These are phyloP conservation scores for Buddleja alternifolia DNA, from an alignment of 257 asterid genomes.

Conservation along the genomic window DNA sequence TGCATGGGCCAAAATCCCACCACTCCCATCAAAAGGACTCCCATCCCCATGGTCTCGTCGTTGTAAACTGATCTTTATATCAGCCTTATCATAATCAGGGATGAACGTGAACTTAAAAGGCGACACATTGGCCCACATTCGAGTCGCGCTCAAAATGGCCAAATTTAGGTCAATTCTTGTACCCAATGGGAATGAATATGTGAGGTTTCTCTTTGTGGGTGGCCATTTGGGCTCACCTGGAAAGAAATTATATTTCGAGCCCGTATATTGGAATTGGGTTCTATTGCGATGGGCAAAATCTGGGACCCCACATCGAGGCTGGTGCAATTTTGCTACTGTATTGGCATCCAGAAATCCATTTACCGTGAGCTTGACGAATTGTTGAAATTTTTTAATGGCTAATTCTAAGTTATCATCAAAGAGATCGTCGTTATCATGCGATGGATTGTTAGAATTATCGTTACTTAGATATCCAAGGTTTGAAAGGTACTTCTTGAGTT, in stretches of 20 bases:
- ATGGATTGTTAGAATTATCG: too few relatives aligned
- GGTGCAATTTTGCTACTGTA: conserved; percentile 16
- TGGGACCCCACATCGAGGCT: conserved; percentile 37
- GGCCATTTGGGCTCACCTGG: conserved; percentile 33
- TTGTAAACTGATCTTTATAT: conserved; percentile 22
- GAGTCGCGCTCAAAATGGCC: conserved; percentile 14
- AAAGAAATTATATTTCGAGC: conserved; percentile 29
- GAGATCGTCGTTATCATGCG: background rate
- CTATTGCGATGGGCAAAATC: background rate
- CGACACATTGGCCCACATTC: conserved; percentile 22
- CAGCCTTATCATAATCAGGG: conserved; percentile 8
- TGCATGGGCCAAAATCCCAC: conserved; percentile 10
- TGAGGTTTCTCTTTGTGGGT: too few relatives aligned
- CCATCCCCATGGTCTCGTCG: conserved; percentile 17
- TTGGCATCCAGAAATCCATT: conserved; percentile 27
- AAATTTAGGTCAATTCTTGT: background rate
- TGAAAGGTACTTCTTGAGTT: conserved; percentile 24
- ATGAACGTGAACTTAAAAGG: conserved; percentile 22
- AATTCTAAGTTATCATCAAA: conserved; percentile 28
- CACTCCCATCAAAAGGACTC: background rate
- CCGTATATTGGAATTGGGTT: too few relatives aligned
- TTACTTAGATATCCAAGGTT: conserved; percentile 30
- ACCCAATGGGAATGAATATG: conserved; percentile 30
- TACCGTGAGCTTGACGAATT: conserved; percentile 25
- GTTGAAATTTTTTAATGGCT: conserved; percentile 26